Conservation (phyloP, 2,329 filamentous ascomycete species). For the Alternaria sp. region DNA sequence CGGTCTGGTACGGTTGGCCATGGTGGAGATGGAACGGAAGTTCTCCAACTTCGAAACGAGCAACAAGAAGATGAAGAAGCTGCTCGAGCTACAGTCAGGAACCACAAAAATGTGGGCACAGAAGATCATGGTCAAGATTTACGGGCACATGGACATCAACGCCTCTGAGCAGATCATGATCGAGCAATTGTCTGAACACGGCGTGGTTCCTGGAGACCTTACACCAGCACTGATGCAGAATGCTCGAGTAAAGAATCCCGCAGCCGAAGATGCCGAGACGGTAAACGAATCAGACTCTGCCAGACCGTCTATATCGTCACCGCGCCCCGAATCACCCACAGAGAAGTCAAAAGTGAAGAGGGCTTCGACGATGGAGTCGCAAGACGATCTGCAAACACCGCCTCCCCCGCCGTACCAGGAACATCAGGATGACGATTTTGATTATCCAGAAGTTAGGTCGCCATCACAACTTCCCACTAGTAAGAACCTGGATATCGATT, state of each 20-base stretch:
- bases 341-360: constrained; percentile 35
- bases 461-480: constrained; percentile 83
- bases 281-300: constrained; percentile 36
- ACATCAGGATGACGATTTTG: constrained; percentile 72
- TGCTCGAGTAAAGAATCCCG: constrained; percentile 88
- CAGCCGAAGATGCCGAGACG: constrained; percentile 62
- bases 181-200: constrained; percentile 92
- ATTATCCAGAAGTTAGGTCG: constrained; percentile 79
- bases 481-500: constrained; percentile 89
- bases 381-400: constrained; percentile 54
- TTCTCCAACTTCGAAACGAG: constrained; percentile 66
- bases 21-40: constrained; percentile 77
- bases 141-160: constrained; percentile 95
- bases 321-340: constrained; percentile 29
- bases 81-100: constrained; percentile 72
- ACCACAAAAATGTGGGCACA: constrained; percentile 94
- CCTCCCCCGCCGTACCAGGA: constrained; percentile 63
- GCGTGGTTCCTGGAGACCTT: constrained; percentile 82
- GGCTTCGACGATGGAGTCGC: constrained; percentile 40
- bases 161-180: constrained; percentile 96
- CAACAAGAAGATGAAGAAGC: constrained; percentile 74
- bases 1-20: constrained; percentile 80
- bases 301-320: constrained; percentile 43
- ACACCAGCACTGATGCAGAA: constrained; percentile 90
- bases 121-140: constrained; percentile 96